Conservation (phyloP, 2,329 filamentous ascomycete species). For the Venturia nashicola region DNA sequence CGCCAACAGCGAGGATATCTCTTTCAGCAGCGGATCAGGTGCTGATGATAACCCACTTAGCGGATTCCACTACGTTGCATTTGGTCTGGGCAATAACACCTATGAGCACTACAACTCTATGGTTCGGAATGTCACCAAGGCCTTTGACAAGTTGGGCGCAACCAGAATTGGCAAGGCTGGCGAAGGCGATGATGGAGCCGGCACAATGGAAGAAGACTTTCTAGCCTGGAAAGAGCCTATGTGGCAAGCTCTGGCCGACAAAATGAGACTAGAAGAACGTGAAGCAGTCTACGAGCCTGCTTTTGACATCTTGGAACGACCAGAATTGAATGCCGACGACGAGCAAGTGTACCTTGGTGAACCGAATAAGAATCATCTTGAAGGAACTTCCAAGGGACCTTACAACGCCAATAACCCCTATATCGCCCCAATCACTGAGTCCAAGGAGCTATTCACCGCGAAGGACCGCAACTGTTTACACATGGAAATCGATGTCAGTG, state of each 20-base stretch:
- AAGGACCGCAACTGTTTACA: slow-evolving; percentile 92
- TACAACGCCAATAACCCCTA: slow-evolving; percentile 96
- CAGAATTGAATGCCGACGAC: slow-evolving; percentile 60
- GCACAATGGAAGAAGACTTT: slow-evolving; percentile 99
- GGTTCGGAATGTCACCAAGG: slow-evolving; percentile 82
- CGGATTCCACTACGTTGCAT: slow-evolving; percentile 85
- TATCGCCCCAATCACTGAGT: slow-evolving; percentile 86
- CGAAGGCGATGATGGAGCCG: slow-evolving; percentile 93
- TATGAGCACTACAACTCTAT: slow-evolving; percentile 99
- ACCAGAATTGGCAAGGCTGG: slow-evolving; percentile 76
- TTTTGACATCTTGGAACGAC: slow-evolving; percentile 68
- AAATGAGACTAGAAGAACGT: slow-evolving; percentile 85
- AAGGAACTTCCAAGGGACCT: slow-evolving; percentile 70
- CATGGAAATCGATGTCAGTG: slow-evolving; percentile 84
- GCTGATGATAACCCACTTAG: slow-evolving; percentile 58
- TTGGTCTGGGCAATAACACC: slow-evolving; percentile 96
- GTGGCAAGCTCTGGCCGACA: slow-evolving; percentile 75
- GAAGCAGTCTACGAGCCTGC: slow-evolving; percentile 93
- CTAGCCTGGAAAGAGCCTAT: slow-evolving; percentile 98
- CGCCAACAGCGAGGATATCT: slow-evolving; percentile 66
- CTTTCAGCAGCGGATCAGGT: slow-evolving; percentile 59
- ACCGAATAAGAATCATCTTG: slow-evolving; percentile 90
- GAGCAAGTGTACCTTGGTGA: slow-evolving; percentile 86
- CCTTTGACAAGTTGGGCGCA: slow-evolving; percentile 70
- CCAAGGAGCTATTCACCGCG: slow-evolving; percentile 78